phyloP scores from a whole-genome alignment of 805 yeast species.

The Candida loeiensis region DNA sequence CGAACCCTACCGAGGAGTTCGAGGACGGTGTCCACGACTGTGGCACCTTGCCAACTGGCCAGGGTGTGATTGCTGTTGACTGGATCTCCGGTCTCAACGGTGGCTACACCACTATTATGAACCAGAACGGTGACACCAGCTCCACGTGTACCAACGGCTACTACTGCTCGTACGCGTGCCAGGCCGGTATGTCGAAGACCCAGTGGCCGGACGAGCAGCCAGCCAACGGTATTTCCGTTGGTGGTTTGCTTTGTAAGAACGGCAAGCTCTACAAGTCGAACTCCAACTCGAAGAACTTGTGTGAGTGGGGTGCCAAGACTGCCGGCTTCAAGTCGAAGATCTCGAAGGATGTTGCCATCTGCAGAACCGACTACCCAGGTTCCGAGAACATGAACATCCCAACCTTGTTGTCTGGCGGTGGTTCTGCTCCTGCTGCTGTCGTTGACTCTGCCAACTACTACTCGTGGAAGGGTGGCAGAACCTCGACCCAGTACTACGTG shows the following conservation, averaged over 20 bases:
- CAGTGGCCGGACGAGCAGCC: conserved; percentile 76
- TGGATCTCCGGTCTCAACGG: conserved; percentile 41
- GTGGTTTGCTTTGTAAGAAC: conserved; percentile 61
- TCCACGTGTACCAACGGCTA: conserved; percentile 56
- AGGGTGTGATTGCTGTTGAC: conserved; percentile 62
- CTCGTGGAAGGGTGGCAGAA: conserved; percentile 58
- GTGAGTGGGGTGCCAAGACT: conserved; percentile 60
- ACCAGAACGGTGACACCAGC: conserved; percentile 48
- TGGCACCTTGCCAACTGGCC: conserved; percentile 68
- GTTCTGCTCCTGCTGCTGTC: conserved; percentile 49
- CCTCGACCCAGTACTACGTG: conserved; percentile 73
- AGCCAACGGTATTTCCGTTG: conserved; percentile 59
- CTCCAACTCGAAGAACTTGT: conserved; percentile 47
- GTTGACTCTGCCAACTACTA: conserved; percentile 59
- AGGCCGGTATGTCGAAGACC: conserved; percentile 77
- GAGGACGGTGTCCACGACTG: conserved; percentile 70
- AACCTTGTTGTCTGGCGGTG: conserved; percentile 57
- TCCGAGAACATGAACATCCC: conserved; percentile 78
- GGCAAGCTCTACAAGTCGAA: conserved; percentile 65
- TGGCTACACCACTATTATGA: conserved; percentile 44
- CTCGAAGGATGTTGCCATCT: conserved; percentile 53
- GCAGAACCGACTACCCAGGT: conserved; percentile 82
- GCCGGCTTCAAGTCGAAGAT: conserved; percentile 54
- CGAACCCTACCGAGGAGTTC: conserved; percentile 50
- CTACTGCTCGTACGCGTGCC: conserved; percentile 77